A percentile compares a stretch with the other conserved stretches of the same genome.
phyloP scores from a whole-genome alignment of 148 eudicot genomes.

The Rhododendron ferrugineum region DNA sequence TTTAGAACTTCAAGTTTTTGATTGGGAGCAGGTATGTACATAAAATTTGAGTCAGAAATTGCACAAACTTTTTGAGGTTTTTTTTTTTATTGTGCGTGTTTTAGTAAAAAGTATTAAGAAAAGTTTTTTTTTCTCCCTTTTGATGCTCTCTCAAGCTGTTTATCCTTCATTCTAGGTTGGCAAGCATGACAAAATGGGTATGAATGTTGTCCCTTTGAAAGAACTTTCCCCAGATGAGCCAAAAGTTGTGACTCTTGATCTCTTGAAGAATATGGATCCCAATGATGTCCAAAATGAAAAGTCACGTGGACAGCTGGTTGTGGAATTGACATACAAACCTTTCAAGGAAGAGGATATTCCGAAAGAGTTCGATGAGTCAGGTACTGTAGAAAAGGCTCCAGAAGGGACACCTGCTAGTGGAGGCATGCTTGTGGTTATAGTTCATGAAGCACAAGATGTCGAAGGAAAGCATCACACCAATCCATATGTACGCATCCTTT shows the following conservation, averaged over 20 bases:
- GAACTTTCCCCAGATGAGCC: slow-evolving; percentile 74
- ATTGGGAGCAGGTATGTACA: slow-evolving; percentile 78
- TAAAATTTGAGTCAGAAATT: neutral
- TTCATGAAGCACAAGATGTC: slow-evolving; percentile 78
- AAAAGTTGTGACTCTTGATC: slow-evolving; percentile 49
- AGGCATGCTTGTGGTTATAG: slow-evolving; percentile 58
- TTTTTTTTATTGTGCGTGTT: neutral
- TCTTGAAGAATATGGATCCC: slow-evolving; percentile 55
- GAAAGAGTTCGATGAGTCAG: slow-evolving; percentile 36
- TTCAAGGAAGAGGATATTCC: slow-evolving; percentile 58
- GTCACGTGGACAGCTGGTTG: slow-evolving; percentile 63
- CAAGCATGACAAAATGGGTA: slow-evolving; percentile 85
- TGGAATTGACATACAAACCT: slow-evolving; percentile 71
- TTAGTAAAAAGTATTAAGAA: neutral
- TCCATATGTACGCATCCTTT: slow-evolving; percentile 64
- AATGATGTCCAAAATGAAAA: slow-evolving; percentile 77
- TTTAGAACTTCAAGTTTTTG: slow-evolving; percentile 55
- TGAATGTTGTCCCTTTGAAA: slow-evolving; percentile 62
- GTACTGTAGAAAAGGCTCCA: slow-evolving; percentile 47
- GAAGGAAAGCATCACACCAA: slow-evolving; percentile 94
- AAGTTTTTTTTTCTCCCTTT: neutral
- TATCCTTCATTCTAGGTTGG: slow-evolving; percentile 47
- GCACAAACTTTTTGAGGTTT: neutral
- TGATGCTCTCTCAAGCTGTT: slow-evolving; percentile 3
- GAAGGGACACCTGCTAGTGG: slow-evolving; percentile 85